phyloP scores from a whole-genome alignment of 108 stramenopile species.

The Cylindrotheca fusiformis region DNA sequence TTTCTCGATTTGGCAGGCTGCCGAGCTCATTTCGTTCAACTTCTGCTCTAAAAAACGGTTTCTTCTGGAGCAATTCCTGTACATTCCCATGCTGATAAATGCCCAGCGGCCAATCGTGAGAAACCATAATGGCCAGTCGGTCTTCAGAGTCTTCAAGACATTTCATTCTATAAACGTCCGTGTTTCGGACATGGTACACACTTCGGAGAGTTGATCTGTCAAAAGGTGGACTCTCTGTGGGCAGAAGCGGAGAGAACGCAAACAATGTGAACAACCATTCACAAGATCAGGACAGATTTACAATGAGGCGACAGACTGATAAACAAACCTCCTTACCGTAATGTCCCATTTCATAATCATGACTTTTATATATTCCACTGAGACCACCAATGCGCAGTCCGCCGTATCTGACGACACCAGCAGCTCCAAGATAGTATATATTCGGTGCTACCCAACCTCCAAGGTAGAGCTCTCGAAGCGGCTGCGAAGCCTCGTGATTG shows the following conservation, averaged over 20 bases:
- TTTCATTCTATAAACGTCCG: slow-evolving; percentile 84
- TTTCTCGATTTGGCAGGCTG: slow-evolving; percentile 79
- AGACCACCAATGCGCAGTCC: slow-evolving; percentile 95
- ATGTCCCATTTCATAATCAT: slow-evolving; percentile 71
- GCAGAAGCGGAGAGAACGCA: background rate
- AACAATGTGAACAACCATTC: background rate
- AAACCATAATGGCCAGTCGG: slow-evolving; percentile 78
- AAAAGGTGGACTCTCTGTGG: slow-evolving; percentile 84
- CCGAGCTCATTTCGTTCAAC: slow-evolving; percentile 85
- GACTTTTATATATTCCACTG: slow-evolving; percentile 92
- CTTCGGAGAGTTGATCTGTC: slow-evolving; percentile 61
- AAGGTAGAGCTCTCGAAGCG: slow-evolving; percentile 91
- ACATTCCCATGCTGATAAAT: slow-evolving; percentile 87
- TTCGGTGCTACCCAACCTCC: slow-evolving; percentile 99
- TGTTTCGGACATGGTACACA: slow-evolving; percentile 91
- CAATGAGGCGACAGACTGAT: background rate
- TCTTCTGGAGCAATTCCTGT: slow-evolving; percentile 58
- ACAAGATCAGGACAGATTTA: too few relatives aligned
- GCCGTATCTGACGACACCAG: slow-evolving; percentile 81
- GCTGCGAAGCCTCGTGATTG: slow-evolving; percentile 97
- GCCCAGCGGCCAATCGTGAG: slow-evolving; percentile 98
- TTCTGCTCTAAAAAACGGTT: slow-evolving; percentile 88
- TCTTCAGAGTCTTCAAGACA: slow-evolving; percentile 27
- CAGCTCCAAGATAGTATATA: slow-evolving; percentile 95
- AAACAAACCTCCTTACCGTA: slow-evolving; percentile 31